Conservation (phyloP, 805 yeast species). For the Komagataella phaffii region DNA sequence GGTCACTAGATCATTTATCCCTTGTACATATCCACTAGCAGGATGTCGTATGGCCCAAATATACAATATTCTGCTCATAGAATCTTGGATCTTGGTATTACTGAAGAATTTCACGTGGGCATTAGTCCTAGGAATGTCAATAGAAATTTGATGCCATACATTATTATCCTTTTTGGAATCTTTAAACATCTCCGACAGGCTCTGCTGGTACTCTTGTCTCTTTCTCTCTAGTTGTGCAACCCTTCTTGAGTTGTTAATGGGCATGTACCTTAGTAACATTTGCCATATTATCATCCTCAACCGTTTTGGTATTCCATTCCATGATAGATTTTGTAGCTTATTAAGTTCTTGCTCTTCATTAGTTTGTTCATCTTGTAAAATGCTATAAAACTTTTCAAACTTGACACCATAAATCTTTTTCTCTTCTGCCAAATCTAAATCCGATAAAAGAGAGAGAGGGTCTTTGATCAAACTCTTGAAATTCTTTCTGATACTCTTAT, state of each 20-base stretch:
- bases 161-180: slow-evolving; percentile 47
- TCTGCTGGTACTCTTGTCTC: slow-evolving; percentile 74
- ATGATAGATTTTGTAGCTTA: slow-evolving; percentile 65
- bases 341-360: slow-evolving; percentile 17
- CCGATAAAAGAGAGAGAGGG: neutral
- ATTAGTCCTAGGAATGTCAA: slow-evolving; percentile 90
- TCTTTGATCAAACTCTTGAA: neutral
- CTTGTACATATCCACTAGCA: slow-evolving; percentile 96
- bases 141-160: slow-evolving; percentile 91
- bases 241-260: slow-evolving; percentile 72
- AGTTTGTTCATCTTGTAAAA: neutral
- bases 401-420: neutral
- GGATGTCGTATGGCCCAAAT: slow-evolving; percentile 97
- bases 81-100: slow-evolving; percentile 55
- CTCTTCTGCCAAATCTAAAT: neutral
- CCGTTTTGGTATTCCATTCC: slow-evolving; percentile 88
- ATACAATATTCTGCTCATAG: slow-evolving; percentile 71
- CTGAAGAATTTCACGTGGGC: slow-evolving; percentile 71
- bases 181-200: slow-evolving; percentile 49
- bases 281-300: slow-evolving; percentile 85
- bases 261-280: slow-evolving; percentile 76
- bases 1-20: slow-evolving; percentile 86
- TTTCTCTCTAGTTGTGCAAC: slow-evolving; percentile 58
- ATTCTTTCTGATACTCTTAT: neutral
- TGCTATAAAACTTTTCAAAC: neutral